A percentile compares a stretch with the other conserved stretches of the same genome.
Conservation (phyloP, 1,284 basidiomycete genomes). For the Cryptococcus sp. region DNA sequence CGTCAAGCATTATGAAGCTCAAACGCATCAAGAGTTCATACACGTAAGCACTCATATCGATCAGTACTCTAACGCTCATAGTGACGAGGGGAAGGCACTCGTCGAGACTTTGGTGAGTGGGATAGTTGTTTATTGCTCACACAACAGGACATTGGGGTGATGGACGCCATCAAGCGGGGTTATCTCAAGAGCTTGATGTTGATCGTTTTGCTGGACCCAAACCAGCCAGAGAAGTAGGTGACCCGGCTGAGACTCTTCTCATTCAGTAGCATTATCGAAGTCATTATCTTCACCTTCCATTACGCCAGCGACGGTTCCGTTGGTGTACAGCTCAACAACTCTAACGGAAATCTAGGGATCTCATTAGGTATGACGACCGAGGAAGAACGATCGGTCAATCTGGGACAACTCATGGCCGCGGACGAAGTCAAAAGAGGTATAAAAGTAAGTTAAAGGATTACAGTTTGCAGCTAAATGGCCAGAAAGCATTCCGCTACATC, state of each 20-base stretch:
- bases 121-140: background rate
- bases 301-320: too few species aligned
- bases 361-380: too few species aligned
- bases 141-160: conserved; percentile 8
- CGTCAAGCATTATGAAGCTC: too few species aligned
- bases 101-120: background rate
- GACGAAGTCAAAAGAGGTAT: background rate
- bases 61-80: background rate
- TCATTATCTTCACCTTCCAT: too few species aligned
- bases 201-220: conserved; percentile 17
- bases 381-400: too few species aligned
- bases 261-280: too few species aligned
- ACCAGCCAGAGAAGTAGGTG: conserved; percentile 12
- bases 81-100: background rate
- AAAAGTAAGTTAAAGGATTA: background rate
- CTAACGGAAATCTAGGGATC: too few species aligned
- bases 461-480: too few species aligned
- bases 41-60: too few species aligned
- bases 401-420: background rate
- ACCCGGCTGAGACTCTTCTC: too few species aligned
- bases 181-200: conserved; percentile 20
- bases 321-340: too few species aligned
- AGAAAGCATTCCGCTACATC: conserved; percentile 5
- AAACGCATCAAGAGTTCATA: too few species aligned
- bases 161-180: conserved; percentile 12